Base-by-base conservation (phyloP, 106 monocot species). In the Allium cepa region DNA sequence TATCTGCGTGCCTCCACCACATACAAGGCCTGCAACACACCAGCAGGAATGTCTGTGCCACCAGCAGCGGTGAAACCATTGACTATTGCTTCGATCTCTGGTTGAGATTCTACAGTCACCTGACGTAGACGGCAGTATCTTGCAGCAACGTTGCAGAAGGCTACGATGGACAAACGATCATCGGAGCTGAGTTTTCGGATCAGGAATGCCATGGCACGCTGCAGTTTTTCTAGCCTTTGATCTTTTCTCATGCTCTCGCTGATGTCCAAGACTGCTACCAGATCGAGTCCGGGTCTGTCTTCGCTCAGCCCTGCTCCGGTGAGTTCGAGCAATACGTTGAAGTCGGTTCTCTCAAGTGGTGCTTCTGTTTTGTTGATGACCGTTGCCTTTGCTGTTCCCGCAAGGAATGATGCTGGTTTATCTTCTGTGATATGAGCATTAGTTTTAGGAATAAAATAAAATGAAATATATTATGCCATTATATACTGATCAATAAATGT, bases 331-430 rank as follows among this genome's bases (percentile, higher is more conserved):
- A 56, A 13, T 7, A 56, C 55, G 14, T 56, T 56, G 55, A 56
- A 56, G 11, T 56, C n/a, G 7, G 14, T 13, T 9, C n/a, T n/a
- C n/a, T 56, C 7, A 11, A 56, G 55, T n/a, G 55, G 55, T 56
- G 55, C 55, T n/a, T 56, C 55, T n/a, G 11, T 56, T n/a, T 56
- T 56, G 55, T 56, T 56, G 55, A 56, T 56, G 55, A 56, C n/a
- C 4, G 11, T n/a, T n/a, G n/a, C 11, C 55, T n/a, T n/a, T 56
- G 55, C n/a, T 56, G 14, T 56, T 56, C 55, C 55, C 55, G 11
- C 55, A 4, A 56, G 11, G 11, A 56, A 11, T 56, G 55, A 56
- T 13, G n/a, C n/a, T 13, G 11, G n/a, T 56, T 13, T 56, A n/a
- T n/a, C 55, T 11, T 56, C 55, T 11, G 55, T 13, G n/a, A 56